These are phyloP conservation scores for Tritrichomonas foetus DNA, from an alignment of 208 protist species.

Conservation along the genomic window DNA sequence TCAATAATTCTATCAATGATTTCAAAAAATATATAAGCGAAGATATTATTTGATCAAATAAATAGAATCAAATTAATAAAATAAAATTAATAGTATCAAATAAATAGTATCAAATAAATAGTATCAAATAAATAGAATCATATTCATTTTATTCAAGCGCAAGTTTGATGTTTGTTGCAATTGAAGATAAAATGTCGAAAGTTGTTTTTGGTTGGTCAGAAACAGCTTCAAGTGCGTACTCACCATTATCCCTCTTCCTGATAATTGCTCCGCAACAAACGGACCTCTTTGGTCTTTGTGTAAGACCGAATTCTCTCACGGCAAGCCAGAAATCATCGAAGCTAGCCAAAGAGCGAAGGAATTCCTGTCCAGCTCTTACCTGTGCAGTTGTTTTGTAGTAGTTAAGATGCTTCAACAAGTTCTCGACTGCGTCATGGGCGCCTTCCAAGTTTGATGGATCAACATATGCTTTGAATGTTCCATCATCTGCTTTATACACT, in stretches of 20 bases:
- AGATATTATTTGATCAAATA: no score
- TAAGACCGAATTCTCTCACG: not conserved
- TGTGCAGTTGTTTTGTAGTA: not conserved
- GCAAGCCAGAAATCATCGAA: not conserved
- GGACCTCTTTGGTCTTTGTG: not conserved
- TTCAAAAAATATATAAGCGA: no score
- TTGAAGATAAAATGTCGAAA: not conserved
- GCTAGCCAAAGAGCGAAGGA: not conserved
- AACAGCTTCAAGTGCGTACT: not conserved
- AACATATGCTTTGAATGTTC: no score
- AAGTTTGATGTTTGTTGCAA: not conserved
- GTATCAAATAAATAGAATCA: no score
- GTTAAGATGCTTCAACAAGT: not conserved
- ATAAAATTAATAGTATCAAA: no score
- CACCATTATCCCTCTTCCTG: not conserved
- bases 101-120: no score
- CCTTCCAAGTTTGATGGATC: no score
- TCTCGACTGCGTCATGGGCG: not conserved
- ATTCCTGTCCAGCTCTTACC: not conserved
- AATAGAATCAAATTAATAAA: no score
- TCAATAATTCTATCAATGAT: no score
- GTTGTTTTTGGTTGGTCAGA: not conserved
- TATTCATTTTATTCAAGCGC: not conserved
- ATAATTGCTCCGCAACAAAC: not conserved
- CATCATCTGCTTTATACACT: not conserved